These are phyloP conservation scores for Globisporangium nagaii DNA, from an alignment of 352 stramenopile species.

Conservation along the genomic window DNA sequence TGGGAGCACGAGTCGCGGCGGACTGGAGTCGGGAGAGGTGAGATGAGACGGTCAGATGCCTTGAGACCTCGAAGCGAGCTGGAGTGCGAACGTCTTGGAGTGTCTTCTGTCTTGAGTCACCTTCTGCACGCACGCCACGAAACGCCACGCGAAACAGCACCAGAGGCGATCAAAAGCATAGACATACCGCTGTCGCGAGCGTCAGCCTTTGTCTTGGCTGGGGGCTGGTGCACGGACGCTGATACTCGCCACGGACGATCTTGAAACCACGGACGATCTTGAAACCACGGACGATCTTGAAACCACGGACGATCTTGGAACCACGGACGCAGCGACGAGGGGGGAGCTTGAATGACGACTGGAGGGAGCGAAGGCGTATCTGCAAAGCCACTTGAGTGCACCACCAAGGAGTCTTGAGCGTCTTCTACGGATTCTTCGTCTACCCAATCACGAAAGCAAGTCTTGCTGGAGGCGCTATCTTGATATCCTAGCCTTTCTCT, in stretches of 20 bases:
- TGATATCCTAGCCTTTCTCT: neutral
- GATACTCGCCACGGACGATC: too few species aligned
- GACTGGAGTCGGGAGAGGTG: too few species aligned
- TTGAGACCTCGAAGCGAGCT: too few species aligned
- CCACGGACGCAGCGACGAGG: too few species aligned
- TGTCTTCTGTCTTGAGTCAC: neutral
- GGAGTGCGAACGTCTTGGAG: neutral
- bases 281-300: neutral
- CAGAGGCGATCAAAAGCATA: neutral
- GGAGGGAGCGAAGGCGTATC: neutral
- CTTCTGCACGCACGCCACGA: neutral
- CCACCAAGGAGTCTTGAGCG: neutral
- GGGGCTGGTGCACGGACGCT: neutral
- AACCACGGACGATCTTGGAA: neutral
- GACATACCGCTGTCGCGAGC: neutral
- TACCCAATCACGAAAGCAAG: neutral
- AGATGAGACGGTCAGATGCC: too few species aligned
- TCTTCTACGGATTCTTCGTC: neutral
- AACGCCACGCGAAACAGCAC: neutral
- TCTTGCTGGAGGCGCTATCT: neutral
- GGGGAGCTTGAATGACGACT: too few species aligned
- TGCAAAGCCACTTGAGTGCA: slow-evolving; percentile 6
- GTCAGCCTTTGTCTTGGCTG: neutral
- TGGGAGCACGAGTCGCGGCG: too few species aligned
- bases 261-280: neutral